phyloP scores from a whole-genome alignment of 352 stramenopile species.

The Phytophthora melonis region DNA sequence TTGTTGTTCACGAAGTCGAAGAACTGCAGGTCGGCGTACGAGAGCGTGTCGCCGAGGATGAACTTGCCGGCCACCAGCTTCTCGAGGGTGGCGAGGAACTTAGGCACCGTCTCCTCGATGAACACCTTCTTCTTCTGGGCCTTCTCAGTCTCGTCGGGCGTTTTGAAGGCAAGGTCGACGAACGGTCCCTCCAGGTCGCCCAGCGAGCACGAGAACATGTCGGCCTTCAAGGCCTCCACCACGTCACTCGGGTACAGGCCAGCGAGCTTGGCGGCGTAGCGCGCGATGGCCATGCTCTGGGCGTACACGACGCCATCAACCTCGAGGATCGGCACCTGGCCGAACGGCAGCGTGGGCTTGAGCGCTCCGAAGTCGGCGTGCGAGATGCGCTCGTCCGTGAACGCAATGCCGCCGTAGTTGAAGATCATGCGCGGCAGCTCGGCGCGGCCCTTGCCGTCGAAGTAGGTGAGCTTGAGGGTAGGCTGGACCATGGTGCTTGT shows the following conservation, averaged over 20 bases:
- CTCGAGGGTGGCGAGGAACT: constrained; percentile 50
- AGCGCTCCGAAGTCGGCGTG: constrained; percentile 40
- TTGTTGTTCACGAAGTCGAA: constrained; percentile 54
- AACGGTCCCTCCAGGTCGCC: constrained; percentile 22
- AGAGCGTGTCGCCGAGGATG: constrained; percentile 55
- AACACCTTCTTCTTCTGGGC: constrained; percentile 52
- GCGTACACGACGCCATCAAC: constrained; percentile 43
- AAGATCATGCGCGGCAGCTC: constrained; percentile 65
- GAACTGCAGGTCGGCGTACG: constrained; percentile 52
- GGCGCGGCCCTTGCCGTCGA: constrained; percentile 51
- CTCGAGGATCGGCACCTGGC: constrained; percentile 50
- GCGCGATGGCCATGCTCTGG: constrained; percentile 53
- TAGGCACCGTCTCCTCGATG: constrained; percentile 49
- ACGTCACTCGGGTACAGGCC: constrained; percentile 44
- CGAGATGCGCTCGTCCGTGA: constrained; percentile 45
- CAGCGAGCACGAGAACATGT: constrained; percentile 44
- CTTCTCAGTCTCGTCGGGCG: constrained; percentile 49
- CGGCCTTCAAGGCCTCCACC: constrained; percentile 36
- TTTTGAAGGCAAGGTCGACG: constrained; percentile 37
- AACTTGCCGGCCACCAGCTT: constrained; percentile 57
- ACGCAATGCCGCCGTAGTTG: constrained; percentile 29
- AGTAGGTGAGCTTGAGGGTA: constrained; percentile 72
- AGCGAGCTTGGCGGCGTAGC: constrained; percentile 54
- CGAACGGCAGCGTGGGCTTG: constrained; percentile 52
- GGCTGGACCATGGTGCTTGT: constrained; percentile 30